phyloP scores from a whole-genome alignment of 163 green algal genomes.

The Chlamydomonas reinhardtii region DNA sequence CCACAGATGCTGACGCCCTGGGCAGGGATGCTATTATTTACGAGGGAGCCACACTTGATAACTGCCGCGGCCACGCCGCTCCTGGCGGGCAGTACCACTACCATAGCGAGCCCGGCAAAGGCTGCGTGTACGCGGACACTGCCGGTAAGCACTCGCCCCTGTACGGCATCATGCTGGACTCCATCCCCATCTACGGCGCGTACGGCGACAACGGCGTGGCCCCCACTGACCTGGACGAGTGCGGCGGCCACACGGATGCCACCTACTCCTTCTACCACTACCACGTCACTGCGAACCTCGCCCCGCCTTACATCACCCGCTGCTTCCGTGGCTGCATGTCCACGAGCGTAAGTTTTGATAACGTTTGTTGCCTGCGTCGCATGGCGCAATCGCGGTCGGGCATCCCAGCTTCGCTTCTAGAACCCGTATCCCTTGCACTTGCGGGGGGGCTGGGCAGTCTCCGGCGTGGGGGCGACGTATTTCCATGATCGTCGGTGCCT shows the following conservation, averaged over 20 bases:
- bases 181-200: slow-evolving; percentile 38
- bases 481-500: too few relatives aligned
- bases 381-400: too few relatives aligned
- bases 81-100: slow-evolving; percentile 26
- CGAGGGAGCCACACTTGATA: neutral
- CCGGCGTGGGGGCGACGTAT: too few relatives aligned
- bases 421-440: too few relatives aligned
- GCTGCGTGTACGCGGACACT: slow-evolving; percentile 38
- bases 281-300: slow-evolving; percentile 14
- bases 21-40: neutral
- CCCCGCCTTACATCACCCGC: neutral
- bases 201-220: slow-evolving; percentile 25
- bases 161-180: slow-evolving; percentile 44
- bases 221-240: slow-evolving; percentile 44
- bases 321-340: neutral
- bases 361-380: too few relatives aligned
- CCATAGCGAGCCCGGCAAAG: slow-evolving; percentile 22
- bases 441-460: too few relatives aligned
- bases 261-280: slow-evolving; percentile 49
- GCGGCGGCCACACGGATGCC: slow-evolving; percentile 39
- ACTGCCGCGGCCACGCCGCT: neutral
- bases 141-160: slow-evolving; percentile 37
- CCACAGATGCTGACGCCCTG: neutral
- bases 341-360: neutral
- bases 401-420: too few relatives aligned